A percentile compares a stretch with the other conserved stretches of the same genome.
phyloP scores from a whole-genome alignment of 1,284 basidiomycete species.

The Trametes versicolor region DNA sequence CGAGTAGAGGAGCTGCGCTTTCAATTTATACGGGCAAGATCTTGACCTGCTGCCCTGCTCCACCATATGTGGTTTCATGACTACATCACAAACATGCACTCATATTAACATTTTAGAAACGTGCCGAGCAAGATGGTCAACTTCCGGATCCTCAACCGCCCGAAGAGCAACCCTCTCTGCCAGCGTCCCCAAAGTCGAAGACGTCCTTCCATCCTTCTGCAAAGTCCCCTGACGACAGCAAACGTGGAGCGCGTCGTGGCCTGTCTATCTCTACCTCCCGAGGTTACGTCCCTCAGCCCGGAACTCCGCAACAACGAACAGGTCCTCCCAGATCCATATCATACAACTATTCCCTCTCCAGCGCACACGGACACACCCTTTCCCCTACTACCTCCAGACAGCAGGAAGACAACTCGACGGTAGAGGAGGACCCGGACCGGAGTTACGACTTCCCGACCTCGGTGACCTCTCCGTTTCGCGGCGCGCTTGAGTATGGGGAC shows the following conservation, averaged over 20 bases:
- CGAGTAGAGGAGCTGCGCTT: too few relatives aligned
- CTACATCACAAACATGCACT: background rate
- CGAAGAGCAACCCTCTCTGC: slow-evolving; percentile 22
- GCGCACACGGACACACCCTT: slow-evolving; percentile 50
- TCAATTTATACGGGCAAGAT: too few relatives aligned
- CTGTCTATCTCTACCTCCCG: slow-evolving; percentile 30
- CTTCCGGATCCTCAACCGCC: background rate
- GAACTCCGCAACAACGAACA: slow-evolving; percentile 70
- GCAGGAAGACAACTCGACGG: slow-evolving; percentile 34
- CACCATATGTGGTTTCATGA: background rate
- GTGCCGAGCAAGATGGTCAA: background rate
- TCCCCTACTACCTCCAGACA: slow-evolving; percentile 41
- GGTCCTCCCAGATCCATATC: slow-evolving; percentile 80
- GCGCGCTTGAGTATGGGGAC: slow-evolving; percentile 61
- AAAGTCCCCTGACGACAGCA: slow-evolving; percentile 16
- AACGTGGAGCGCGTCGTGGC: slow-evolving; percentile 19
- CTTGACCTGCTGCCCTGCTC: too few relatives aligned
- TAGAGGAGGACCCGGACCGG: slow-evolving; percentile 44
- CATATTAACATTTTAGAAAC: background rate
- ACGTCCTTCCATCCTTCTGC: slow-evolving; percentile 14
- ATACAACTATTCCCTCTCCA: slow-evolving; percentile 62
- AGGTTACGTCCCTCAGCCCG: slow-evolving; percentile 27
- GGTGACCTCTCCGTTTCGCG: slow-evolving; percentile 61
- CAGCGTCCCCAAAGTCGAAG: slow-evolving; percentile 24
- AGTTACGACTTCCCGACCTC: slow-evolving; percentile 42